Evolutionary conservation across 495 filamentous ascomycete genomes (phyloP), one percentile per base, ranked within the genome.

Genomic region (Penicillium coprophilum): DNA sequence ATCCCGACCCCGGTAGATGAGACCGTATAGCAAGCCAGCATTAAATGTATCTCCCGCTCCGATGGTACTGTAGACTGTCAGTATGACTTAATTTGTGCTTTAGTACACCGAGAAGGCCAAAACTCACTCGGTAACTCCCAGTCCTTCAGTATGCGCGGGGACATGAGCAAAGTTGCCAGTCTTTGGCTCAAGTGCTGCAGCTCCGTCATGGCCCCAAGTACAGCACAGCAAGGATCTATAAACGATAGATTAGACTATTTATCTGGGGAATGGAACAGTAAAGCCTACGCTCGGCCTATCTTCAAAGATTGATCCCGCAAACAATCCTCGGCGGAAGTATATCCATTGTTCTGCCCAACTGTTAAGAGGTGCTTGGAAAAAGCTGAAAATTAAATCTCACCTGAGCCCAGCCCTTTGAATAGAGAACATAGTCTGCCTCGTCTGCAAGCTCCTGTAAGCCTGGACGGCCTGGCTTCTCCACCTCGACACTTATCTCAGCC

Each of bases 31-130:
- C 67, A 89, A 82, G 23, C 86, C 87, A 8, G 87, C 87, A 57
- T 88, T 83, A 60, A 91, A 90, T 2, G 87, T 89, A 64, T 91
- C 87, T 61, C 87, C 87, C 54, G 87, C 87, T 43, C 87, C 86
- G 46, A 89, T 79, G 10, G 86, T 79, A 61, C 86, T 89, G 21
- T 41, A 15, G 5, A 31, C 6, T 19, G 36, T 76, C 39, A 70
- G 67, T 43, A 17, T 50, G 31, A 28, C 15, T 2, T 20, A 19
- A 31, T 21, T 17, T 17, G 15, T 43, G 21, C 10, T 19, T n/a
- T 31, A 2, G 3, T 28, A 30, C 3, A 27, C 30, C 27, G 15
- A 11, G 23, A 38, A 52, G 53, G 47, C 54, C 61, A 50, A 46
- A 50, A 81, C 85, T 72, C 80, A 89, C 85, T 90, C 87, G 28